A percentile compares a stretch with the other conserved stretches of the same genome.
These are phyloP conservation scores for Linnemannia exigua DNA, from an alignment of 192 early-diverging fungal genomes.

Conservation along the genomic window DNA sequence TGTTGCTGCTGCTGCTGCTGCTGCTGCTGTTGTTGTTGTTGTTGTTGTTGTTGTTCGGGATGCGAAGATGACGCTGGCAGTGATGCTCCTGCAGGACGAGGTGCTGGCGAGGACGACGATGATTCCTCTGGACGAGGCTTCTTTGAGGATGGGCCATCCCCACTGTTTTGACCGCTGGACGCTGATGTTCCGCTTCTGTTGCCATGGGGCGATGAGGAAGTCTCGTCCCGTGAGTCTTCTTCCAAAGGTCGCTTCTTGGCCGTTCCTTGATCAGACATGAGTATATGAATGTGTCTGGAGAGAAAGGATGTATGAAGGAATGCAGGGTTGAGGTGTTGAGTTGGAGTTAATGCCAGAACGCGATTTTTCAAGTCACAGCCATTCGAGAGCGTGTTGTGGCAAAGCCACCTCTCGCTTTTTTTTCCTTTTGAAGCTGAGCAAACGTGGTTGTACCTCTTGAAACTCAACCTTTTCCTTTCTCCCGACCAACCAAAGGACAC, in stretches of 20 bases:
- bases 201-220: background rate
- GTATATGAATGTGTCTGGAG: background rate
- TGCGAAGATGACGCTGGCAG: background rate
- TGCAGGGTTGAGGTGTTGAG: too few relatives aligned
- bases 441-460: background rate
- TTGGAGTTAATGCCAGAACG: too few relatives aligned
- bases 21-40: slow-evolving; percentile 6
- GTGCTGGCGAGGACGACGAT: background rate
- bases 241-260: slow-evolving; percentile 32
- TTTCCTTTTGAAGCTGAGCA: background rate
- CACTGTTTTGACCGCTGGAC: background rate
- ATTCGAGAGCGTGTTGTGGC: background rate
- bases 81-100: background rate
- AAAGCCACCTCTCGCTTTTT: slow-evolving; percentile 4
- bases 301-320: background rate
- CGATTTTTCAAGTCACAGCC: background rate
- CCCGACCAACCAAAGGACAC: background rate
- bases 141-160: background rate
- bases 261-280: slow-evolving; percentile 24
- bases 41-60: background rate
- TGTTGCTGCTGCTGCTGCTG: slow-evolving; percentile 11
- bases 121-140: slow-evolving; percentile 23
- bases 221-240: background rate
- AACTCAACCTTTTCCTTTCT: background rate
- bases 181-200: background rate